A percentile compares a stretch with the other conserved stretches of the same genome.
Evolutionary conservation across 2,329 filamentous ascomycete genomes (phyloP).

Genomic region (Aspergillus carbonarius): DNA sequence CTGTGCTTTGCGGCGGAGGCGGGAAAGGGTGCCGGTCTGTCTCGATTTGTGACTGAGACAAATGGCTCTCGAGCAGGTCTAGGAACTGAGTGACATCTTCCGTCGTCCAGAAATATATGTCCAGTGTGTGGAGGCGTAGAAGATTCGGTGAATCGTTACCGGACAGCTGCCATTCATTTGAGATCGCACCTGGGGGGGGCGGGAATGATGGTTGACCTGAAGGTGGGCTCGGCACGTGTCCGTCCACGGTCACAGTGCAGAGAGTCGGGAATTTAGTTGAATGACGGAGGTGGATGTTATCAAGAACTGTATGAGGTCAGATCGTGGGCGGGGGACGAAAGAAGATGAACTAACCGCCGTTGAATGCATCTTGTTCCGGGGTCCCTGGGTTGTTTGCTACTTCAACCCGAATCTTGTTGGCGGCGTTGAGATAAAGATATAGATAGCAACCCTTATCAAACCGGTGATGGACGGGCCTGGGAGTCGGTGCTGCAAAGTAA

Average conservation of each 20-base stretch:
- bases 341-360: conserved; percentile 50
- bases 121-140: conserved; percentile 57
- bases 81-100: conserved; percentile 59
- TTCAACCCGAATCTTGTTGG: conserved; percentile 57
- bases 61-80: conserved; percentile 41
- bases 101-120: conserved; percentile 64
- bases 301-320: conserved; percentile 44
- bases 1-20: conserved; percentile 35
- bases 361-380: conserved; percentile 64
- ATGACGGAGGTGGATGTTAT: conserved; percentile 54
- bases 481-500: conserved; percentile 58
- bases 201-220: conserved; percentile 26
- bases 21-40: conserved; percentile 48
- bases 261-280: conserved; percentile 60
- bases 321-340: background rate
- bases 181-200: conserved; percentile 27
- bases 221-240: conserved; percentile 23
- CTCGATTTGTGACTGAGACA: conserved; percentile 46
- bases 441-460: conserved; percentile 66
- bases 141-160: conserved; percentile 54
- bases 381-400: conserved; percentile 65
- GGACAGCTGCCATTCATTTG: conserved; percentile 58
- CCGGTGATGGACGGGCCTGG: conserved; percentile 59
- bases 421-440: conserved; percentile 61
- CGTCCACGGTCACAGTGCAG: conserved; percentile 58